Evolutionary conservation across 2,329 filamentous ascomycete species (phyloP).

Genomic region (Fusarium floridanum): DNA sequence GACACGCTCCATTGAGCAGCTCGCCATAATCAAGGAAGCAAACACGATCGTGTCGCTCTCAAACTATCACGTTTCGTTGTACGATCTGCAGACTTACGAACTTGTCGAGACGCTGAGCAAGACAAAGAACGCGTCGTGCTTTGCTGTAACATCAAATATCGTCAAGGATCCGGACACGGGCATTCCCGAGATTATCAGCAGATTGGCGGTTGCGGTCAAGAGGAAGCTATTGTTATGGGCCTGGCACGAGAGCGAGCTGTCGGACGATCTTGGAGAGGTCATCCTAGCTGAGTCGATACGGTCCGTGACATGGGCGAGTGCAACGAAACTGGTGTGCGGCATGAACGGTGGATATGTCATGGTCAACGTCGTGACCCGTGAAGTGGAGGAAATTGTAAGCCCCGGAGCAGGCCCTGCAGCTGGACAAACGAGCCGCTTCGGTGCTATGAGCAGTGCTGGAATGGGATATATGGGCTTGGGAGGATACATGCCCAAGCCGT

Average conservation of each 20-base stretch:
- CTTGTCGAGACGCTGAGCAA: conserved; percentile 82
- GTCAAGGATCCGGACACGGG: conserved; percentile 88
- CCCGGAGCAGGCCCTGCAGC: conserved; percentile 76
- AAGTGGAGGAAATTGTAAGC: conserved; percentile 82
- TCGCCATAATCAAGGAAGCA: conserved; percentile 95
- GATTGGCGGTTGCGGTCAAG: conserved; percentile 93
- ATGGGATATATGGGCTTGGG: conserved; percentile 98
- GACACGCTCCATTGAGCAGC: conserved; percentile 87
- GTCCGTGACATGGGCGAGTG: conserved; percentile 90
- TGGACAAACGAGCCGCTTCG: conserved; percentile 79
- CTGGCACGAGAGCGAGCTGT: conserved; percentile 95
- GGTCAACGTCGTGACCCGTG: conserved; percentile 82
- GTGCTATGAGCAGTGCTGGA: conserved; percentile 83
- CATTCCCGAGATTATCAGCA: conserved; percentile 92
- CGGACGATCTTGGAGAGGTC: conserved; percentile 79
- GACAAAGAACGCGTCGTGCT: conserved; percentile 89
- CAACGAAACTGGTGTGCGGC: conserved; percentile 87
- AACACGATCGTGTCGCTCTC: conserved; percentile 92
- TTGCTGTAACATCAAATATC: conserved; percentile 95
- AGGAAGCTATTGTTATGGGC: conserved; percentile 90
- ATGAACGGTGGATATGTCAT: conserved; percentile 93
- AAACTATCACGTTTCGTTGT: conserved; percentile 88
- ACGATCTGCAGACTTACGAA: conserved; percentile 88
- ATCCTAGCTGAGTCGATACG: conserved; percentile 86
- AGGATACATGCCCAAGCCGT: conserved; percentile 89